Evolutionary conservation across 2,329 filamentous ascomycete species (phyloP).

Genomic region (Penicillium polonicum): DNA sequence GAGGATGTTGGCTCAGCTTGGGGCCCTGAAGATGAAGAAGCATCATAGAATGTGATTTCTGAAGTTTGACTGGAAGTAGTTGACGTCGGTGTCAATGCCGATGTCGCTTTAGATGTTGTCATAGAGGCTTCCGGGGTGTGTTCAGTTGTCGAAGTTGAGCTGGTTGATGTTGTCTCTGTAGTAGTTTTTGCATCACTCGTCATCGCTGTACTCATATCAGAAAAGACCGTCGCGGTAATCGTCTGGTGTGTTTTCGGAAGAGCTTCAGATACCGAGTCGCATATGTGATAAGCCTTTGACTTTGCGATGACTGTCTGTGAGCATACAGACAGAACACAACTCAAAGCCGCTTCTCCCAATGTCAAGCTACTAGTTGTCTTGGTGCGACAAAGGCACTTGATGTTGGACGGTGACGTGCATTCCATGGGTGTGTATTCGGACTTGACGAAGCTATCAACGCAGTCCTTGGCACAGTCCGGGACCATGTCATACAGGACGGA

Average conservation of each 20-base stretch:
- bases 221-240: conserved; percentile 38
- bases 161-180: conserved; percentile 4
- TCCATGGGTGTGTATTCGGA: conserved; percentile 53
- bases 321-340: conserved; percentile 64
- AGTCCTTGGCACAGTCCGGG: conserved; percentile 60
- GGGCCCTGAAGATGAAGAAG: conserved; percentile 20
- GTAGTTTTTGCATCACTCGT: conserved; percentile 4
- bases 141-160: conserved; percentile 2
- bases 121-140: not conserved
- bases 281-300: conserved; percentile 56
- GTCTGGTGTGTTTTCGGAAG: conserved; percentile 37
- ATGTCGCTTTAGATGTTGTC: conserved; percentile 5
- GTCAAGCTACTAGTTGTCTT: conserved; percentile 63
- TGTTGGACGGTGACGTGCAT: conserved; percentile 47
- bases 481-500: conserved; percentile 44
- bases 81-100: conserved; percentile 2
- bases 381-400: conserved; percentile 64
- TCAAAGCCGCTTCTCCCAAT: conserved; percentile 67
- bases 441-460: conserved; percentile 63
- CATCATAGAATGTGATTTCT: conserved; percentile 15
- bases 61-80: conserved; percentile 20
- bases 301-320: conserved; percentile 45
- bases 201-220: conserved; percentile 11
- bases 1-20: not conserved
- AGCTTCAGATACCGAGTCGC: conserved; percentile 44